Evolutionary conservation across 352 stramenopile species (phyloP).

Genomic region (Phytophthora hibernalis): DNA sequence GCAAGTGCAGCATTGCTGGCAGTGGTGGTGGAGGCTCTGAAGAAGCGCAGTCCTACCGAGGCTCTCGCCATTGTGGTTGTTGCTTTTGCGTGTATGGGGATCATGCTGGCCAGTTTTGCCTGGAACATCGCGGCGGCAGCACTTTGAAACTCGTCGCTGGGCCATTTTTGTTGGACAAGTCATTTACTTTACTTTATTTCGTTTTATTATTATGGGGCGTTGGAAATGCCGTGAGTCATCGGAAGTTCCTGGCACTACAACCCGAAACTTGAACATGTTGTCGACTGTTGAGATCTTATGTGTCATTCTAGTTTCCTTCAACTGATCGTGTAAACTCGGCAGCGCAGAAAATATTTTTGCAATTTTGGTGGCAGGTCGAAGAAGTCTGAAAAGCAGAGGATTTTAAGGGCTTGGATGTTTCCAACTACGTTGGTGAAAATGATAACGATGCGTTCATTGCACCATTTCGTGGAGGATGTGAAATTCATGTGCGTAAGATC

Average conservation of each 20-base stretch:
- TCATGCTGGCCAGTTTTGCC: constrained; percentile 39
- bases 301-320: too few species aligned
- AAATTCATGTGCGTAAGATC: too few species aligned
- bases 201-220: constrained; percentile 31
- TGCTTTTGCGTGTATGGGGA: constrained; percentile 24
- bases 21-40: constrained; percentile 36
- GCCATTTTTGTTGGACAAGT: constrained; percentile 19
- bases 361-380: too few species aligned
- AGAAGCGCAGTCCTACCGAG: constrained; percentile 34
- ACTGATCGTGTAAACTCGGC: too few species aligned
- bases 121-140: constrained; percentile 40
- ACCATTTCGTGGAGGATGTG: too few species aligned
- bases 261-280: constrained; percentile 8
- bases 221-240: constrained; percentile 33
- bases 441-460: too few species aligned
- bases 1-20: constrained; percentile 37
- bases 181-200: constrained; percentile 37
- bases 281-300: not conserved
- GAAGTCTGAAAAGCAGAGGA: too few species aligned
- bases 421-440: too few species aligned
- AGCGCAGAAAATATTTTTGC: too few species aligned
- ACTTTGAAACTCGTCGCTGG: constrained; percentile 16
- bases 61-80: constrained; percentile 35
- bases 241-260: constrained; percentile 30
- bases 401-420: too few species aligned